Percentiles rank a stretch among this genome's conserved stretches.
These are phyloP conservation scores for Serendipita sp. DNA, from an alignment of 768 basidiomycete species.

Conservation along the genomic window DNA sequence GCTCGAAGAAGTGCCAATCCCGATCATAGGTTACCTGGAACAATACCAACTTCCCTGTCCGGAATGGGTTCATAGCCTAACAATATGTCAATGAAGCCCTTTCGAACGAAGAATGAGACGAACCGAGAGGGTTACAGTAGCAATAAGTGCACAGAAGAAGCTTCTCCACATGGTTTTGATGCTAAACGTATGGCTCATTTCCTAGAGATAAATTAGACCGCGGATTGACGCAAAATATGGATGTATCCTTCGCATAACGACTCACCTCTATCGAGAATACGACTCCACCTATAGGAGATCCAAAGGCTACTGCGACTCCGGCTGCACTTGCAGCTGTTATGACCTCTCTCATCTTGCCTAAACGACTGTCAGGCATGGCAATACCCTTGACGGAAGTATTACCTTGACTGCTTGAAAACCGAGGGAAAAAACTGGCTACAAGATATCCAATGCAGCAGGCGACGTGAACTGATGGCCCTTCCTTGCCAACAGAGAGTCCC, in stretches of 20 bases:
- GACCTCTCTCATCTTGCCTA: conserved; percentile 57
- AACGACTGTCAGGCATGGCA: not conserved
- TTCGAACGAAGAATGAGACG: conserved; percentile 19
- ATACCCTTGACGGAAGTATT: conserved; percentile 14
- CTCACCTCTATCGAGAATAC: conserved; percentile 89
- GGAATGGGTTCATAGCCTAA: conserved; percentile 94
- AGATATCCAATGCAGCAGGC: conserved; percentile 86
- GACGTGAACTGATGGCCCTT: conserved; percentile 95
- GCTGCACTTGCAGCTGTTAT: conserved; percentile 92
- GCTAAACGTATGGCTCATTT: conserved; percentile 96
- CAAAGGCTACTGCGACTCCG: conserved; percentile 96
- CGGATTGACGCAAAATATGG: not conserved
- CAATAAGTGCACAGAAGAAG: conserved; percentile 92
- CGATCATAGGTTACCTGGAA: conserved; percentile 97
- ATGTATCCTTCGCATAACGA: not conserved
- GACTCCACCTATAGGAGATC: conserved; percentile 94
- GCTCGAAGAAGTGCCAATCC: conserved; percentile 98
- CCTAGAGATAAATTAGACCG: conserved; percentile 28
- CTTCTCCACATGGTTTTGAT: conserved; percentile 98
- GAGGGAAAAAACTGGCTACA: conserved; percentile 67
- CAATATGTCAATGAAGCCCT: not conserved
- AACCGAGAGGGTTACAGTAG: conserved; percentile 88
- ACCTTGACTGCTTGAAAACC: conserved; percentile 83
- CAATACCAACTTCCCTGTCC: conserved; percentile 91
- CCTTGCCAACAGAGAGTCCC: conserved; percentile 91